Conservation (phyloP, 164 flowering plant genomes). For the Hamamelis virginiana region DNA sequence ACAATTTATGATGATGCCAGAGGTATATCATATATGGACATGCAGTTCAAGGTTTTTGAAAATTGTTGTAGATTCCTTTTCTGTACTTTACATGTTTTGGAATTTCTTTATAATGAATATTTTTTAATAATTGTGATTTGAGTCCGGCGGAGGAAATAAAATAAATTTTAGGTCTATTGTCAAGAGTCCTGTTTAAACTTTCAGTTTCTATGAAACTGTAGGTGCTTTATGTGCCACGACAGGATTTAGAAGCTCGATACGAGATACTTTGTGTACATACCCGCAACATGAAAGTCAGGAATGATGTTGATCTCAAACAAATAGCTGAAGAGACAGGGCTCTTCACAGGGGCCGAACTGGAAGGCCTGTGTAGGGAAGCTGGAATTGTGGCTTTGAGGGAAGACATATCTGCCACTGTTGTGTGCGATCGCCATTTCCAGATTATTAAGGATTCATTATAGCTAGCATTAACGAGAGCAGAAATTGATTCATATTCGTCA, state of each 20-base stretch:
- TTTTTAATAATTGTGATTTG: no score
- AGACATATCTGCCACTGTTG: slow-evolving; percentile 61
- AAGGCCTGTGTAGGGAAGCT: slow-evolving; percentile 80
- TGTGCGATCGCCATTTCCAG: slow-evolving; percentile 65
- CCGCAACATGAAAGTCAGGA: slow-evolving; percentile 56
- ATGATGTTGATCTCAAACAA: slow-evolving; percentile 66
- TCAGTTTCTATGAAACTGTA: slow-evolving; percentile 18
- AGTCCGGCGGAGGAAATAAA: no score
- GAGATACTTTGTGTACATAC: slow-evolving; percentile 88
- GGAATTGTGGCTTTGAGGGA: slow-evolving; percentile 87
- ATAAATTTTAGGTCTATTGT: background rate
- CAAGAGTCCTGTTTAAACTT: background rate
- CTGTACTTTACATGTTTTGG: no score
- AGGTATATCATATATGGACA: no score
- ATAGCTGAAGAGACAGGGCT: slow-evolving; percentile 83
- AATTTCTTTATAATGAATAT: no score
- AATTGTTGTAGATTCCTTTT: no score
- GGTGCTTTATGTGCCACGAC: slow-evolving; percentile 96
- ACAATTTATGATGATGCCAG: no score
- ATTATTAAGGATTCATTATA: slow-evolving; percentile 48
- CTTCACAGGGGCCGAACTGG: slow-evolving; percentile 92
- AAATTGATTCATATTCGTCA: slow-evolving; percentile 48
- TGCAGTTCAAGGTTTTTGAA: no score
- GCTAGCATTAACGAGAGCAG: slow-evolving; percentile 58
- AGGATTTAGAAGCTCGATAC: slow-evolving; percentile 75